These are phyloP conservation scores for Septoria petroselini DNA, from an alignment of 2,329 filamentous ascomycete genomes.

Conservation along the genomic window DNA sequence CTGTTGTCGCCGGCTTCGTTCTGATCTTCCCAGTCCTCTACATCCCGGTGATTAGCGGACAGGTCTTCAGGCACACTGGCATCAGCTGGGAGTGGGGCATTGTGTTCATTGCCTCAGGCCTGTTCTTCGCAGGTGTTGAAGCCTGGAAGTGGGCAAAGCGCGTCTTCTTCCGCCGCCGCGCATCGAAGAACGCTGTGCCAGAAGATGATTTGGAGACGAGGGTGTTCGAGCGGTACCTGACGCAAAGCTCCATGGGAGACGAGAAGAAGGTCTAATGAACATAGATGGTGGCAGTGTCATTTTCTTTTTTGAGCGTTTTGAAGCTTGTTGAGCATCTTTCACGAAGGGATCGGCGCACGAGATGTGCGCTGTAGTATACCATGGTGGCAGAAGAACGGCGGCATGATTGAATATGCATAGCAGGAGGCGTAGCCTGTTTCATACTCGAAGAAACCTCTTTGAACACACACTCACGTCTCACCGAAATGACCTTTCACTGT, in stretches of 20 bases:
- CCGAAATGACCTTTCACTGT: no score
- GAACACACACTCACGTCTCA: no score
- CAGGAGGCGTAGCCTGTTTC: no score
- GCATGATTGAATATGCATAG: no score
- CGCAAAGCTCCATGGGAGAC: conserved; percentile 22
- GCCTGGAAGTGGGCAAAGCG: conserved; percentile 67
- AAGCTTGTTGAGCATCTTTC: no score
- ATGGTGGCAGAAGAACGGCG: no score
- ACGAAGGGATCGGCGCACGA: no score
- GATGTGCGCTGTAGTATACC: no score
- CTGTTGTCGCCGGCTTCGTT: conserved; percentile 45
- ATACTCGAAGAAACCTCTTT: no score
- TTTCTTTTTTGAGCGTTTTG: no score
- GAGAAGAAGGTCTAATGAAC: conserved; percentile 19
- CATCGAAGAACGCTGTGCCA: conserved; percentile 15
- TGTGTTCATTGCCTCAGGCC: conserved; percentile 47
- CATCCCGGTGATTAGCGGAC: conserved; percentile 64
- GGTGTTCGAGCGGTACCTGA: conserved; percentile 30
- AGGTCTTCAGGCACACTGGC: conserved; percentile 63
- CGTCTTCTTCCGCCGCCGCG: conserved; percentile 24
- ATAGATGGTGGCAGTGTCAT: background rate
- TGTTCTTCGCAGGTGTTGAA: conserved; percentile 63
- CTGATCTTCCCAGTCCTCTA: conserved; percentile 54
- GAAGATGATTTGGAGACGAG: conserved; percentile 25
- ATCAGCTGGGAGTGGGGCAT: conserved; percentile 70